Evolutionary conservation across 2,329 filamentous ascomycete species (phyloP).

Genomic region (Hypoxylon sp.): DNA sequence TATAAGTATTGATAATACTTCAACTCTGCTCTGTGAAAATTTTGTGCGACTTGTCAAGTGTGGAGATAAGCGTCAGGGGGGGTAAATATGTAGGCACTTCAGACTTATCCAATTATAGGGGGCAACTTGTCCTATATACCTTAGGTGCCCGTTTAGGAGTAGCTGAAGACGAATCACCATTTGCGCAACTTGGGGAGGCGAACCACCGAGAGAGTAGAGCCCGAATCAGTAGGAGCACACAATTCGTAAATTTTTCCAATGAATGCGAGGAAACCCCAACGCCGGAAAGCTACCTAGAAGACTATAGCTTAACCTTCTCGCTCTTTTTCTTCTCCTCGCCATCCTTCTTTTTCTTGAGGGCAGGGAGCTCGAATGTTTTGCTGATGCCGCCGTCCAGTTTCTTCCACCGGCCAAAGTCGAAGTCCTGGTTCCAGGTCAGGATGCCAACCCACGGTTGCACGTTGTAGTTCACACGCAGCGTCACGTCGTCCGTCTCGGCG

Average conservation of each 20-base stretch:
- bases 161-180: neutral
- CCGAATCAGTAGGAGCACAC: neutral
- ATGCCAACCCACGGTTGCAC: slow-evolving; percentile 97
- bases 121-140: neutral
- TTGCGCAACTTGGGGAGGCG: neutral
- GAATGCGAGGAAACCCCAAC: neutral
- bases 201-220: neutral
- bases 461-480: slow-evolving; percentile 90
- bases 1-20: neutral
- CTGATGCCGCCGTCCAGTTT: slow-evolving; percentile 75
- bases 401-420: slow-evolving; percentile 74
- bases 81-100: neutral
- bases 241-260: neutral
- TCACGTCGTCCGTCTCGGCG: slow-evolving; percentile 79
- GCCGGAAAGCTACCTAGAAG: neutral
- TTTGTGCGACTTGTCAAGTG: neutral
- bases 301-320: slow-evolving; percentile 1
- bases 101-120: neutral
- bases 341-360: slow-evolving; percentile 73
- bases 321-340: slow-evolving; percentile 44
- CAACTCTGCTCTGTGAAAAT: neutral
- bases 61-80: neutral
- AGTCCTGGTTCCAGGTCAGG: slow-evolving; percentile 82
- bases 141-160: neutral
- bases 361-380: slow-evolving; percentile 74